These are phyloP conservation scores for Paecilomyces sp. DNA, from an alignment of 2,329 filamentous ascomycete species.

Conservation along the genomic window DNA sequence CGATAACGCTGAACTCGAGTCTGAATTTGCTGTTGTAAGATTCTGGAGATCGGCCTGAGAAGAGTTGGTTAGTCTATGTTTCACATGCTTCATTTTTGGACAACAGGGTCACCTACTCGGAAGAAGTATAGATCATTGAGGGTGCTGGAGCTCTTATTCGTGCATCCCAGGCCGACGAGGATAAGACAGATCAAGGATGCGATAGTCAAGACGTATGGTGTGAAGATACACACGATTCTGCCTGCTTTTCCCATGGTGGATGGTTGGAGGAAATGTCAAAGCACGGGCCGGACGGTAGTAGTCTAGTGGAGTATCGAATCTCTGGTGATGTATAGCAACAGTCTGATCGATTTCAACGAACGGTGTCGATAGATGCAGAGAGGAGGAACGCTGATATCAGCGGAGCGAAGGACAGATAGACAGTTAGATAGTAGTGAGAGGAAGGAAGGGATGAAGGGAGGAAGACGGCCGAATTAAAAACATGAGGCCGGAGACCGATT, in stretches of 20 bases:
- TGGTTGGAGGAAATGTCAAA: slow-evolving; percentile 3
- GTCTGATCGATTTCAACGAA: background rate
- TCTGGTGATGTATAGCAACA: background rate
- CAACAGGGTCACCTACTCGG: slow-evolving; percentile 24
- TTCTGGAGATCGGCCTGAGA: slow-evolving; percentile 52
- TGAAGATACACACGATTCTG: slow-evolving; percentile 76
- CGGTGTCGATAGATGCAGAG: background rate
- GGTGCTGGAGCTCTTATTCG: slow-evolving; percentile 40
- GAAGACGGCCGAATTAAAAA: background rate
- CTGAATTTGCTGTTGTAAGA: slow-evolving; percentile 47
- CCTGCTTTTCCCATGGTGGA: slow-evolving; percentile 62
- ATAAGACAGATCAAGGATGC: slow-evolving; percentile 64
- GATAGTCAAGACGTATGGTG: slow-evolving; percentile 76
- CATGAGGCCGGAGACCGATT: background rate
- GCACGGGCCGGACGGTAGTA: background rate
- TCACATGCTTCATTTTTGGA: slow-evolving; percentile 1
- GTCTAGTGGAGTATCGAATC: background rate
- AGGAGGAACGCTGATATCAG: background rate
- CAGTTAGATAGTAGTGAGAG: background rate
- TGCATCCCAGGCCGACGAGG: slow-evolving; percentile 52
- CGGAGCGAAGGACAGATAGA: background rate
- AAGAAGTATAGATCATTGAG: slow-evolving; percentile 52
- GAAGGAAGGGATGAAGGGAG: background rate
- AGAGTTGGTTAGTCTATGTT: slow-evolving; percentile 1
- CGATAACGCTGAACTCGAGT: slow-evolving; percentile 22